phyloP scores from a whole-genome alignment of 2,329 filamentous ascomycete species.

The Phyllosticta citribraziliensis region DNA sequence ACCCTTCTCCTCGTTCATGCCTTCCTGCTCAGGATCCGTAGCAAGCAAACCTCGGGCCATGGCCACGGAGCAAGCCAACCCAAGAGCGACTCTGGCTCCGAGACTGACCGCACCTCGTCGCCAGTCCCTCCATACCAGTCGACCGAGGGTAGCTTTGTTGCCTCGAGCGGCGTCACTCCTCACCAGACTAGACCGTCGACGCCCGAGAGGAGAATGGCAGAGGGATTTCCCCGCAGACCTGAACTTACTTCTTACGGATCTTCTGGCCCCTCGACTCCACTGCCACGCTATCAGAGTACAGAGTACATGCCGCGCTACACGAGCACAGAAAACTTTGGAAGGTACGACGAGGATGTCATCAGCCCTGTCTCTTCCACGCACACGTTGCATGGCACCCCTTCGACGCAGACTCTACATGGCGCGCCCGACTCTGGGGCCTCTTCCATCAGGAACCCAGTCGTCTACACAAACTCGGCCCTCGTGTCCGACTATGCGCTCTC shows the following conservation, averaged over 20 bases:
- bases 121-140: conserved; percentile 4
- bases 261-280: conserved; percentile 9
- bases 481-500: conserved; percentile 2
- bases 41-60: conserved; percentile 14
- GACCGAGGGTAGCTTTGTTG: conserved; percentile 1
- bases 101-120: conserved; percentile 1
- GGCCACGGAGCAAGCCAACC: conserved; percentile 1
- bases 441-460: conserved; percentile 5
- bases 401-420: not conserved
- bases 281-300: conserved; percentile 7
- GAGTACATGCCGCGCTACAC: not conserved
- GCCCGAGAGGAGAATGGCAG: conserved; percentile 4
- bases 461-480: not conserved
- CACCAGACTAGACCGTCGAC: conserved; percentile 4
- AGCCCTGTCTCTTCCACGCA: conserved; percentile 5
- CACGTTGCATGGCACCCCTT: conserved; percentile 1
- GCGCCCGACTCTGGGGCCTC: not conserved
- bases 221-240: conserved; percentile 5
- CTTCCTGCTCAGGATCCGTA: conserved; percentile 18
- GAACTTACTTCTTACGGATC: conserved; percentile 2
- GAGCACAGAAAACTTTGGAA: not conserved
- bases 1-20: conserved; percentile 22
- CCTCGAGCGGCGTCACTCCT: conserved; percentile 1
- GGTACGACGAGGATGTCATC: conserved; percentile 8
- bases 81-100: not conserved